Base-by-base conservation (phyloP, 441 rosid genomes). In the Pelargonium australe region DNA sequence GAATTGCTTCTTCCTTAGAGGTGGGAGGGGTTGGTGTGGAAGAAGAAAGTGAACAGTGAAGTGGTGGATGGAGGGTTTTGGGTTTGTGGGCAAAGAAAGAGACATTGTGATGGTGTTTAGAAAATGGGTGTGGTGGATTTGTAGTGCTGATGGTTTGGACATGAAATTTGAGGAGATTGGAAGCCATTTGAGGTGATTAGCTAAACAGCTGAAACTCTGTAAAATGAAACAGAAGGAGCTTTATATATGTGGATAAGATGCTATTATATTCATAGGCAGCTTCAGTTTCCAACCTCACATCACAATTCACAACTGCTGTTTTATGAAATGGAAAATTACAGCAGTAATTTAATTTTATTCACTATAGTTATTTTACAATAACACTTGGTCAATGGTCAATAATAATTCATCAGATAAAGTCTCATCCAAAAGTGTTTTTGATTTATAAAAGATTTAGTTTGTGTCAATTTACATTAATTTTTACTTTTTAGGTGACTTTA, bases 1-100 rank as follows among this genome's bases (percentile, higher is more conserved):
- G 79, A 49, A 93, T 80, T 69, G 97, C 95, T 79, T 91, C 96
- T 80, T 87, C 96, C 76, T 80, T 90, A 67, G 97, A 80, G 25
- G 72, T 60, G 5, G 97, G 93, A 65, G 95, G 90, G 68, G 8
- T 14, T 53, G 60, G 60, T 14, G 70, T 25, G 57, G 85, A 47
- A 66, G 85, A 73, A 77, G 92, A 79, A 40, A 74, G 65, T 67
- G 90, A 78, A 73, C 83, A 76, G 23, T 64, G 75, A 72, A 82
- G 74, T 17, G 77, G 66, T 2, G 81, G 72, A 58, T 79, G 16
- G 73, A 73, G 25, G 70, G 61, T 37, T 23, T 63, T 74, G 68
- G 75, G 68, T 67, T 76, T 71, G 19, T 6, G 58, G 60, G 76
- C 44, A 66, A 60, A 17, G 20, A 67, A 28, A 31, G 51, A 12